Base-by-base conservation (phyloP, 1,284 basidiomycete genomes). In the Pseudozyma tsukubaensis region DNA sequence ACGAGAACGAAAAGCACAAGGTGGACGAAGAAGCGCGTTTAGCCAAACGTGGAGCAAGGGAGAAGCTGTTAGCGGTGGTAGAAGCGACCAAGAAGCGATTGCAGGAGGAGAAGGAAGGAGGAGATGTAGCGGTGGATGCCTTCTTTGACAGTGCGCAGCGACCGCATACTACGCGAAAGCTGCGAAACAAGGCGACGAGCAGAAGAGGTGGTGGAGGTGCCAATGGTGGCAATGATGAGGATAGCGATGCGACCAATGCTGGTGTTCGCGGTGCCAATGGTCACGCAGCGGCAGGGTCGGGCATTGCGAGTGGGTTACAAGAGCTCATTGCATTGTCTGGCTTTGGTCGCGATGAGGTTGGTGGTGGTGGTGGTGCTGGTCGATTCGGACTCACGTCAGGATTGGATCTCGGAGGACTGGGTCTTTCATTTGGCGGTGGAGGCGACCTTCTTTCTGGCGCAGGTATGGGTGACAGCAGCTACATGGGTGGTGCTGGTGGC, bases 101-200 rank as follows among this genome's bases (percentile, higher is more conserved):
- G 54, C 71, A 71, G 24, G 82, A 83, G 35, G 83, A 84, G 32
- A 79, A 77, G 54, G 83, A 84, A 43, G 73, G 80, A 32, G 83
- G 79, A 47, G 83, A 83, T 58, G 77, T 80, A 3, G 72, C 76
- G 1, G 74, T 75, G 14, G 81, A 80, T 35, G 64, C 76, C 36
- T 75, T 80, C 60, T 70, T 81, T 19, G 79, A 81, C 58, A 56
- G 69, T 13, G 63, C 77, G 37, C 76, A 79, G 45, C 69, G 83
- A 50, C 73, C 78, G n/a, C 81, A 83, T 48, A 76, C 83, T 0
- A 84, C 81, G 24, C 77, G 83, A n/a, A 83, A 83, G 63, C 65
- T 84, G 55, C 79, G 83, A 14, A 81, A 83, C 77, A 84, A 84
- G 61, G 72, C 66, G 19, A 64, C 59, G 5, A 59, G 52, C 53